Percentiles rank a stretch among this genome's conserved stretches.
Evolutionary conservation across 176 grass and related monocot genomes (phyloP).

Genomic region (Calamus simplicifolius): DNA sequence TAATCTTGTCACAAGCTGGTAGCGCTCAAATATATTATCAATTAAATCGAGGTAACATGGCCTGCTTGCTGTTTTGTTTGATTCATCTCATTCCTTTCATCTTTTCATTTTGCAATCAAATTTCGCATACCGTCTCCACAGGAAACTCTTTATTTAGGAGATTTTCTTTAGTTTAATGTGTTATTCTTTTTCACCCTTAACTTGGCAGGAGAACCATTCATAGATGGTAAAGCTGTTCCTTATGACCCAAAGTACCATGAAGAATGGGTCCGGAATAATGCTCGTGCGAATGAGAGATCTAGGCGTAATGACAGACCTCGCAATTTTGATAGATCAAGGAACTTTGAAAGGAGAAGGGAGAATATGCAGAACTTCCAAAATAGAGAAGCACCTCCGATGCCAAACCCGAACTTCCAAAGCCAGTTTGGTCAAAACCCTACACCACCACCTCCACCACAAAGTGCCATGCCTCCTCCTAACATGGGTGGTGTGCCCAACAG

Average conservation of each 20-base stretch:
- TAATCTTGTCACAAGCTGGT: no score
- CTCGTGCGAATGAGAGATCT: conserved; percentile 41
- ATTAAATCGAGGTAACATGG: no score
- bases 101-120: no score
- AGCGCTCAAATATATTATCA: no score
- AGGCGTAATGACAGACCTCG: conserved; percentile 78
- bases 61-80: no score
- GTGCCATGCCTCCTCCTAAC: conserved; percentile 13
- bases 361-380: conserved; percentile 80
- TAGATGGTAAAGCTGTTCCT: conserved; percentile 76
- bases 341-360: conserved; percentile 74
- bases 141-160: no score
- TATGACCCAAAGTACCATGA: conserved; percentile 86
- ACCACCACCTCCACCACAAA: no score
- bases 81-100: no score
- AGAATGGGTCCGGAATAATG: conserved; percentile 76
- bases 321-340: conserved; percentile 75
- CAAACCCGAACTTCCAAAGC: conserved; percentile 24
- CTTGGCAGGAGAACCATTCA: conserved; percentile 81
- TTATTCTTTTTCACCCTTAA: no score
- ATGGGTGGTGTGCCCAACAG: conserved; percentile 14
- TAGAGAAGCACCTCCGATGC: conserved; percentile 31
- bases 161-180: no score
- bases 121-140: no score
- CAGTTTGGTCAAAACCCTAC: conserved; percentile 14